Evolutionary conservation across 305 asterid genomes (phyloP), one percentile per base, ranked within the genome.

Genomic region (Fraxinus dipetala): DNA sequence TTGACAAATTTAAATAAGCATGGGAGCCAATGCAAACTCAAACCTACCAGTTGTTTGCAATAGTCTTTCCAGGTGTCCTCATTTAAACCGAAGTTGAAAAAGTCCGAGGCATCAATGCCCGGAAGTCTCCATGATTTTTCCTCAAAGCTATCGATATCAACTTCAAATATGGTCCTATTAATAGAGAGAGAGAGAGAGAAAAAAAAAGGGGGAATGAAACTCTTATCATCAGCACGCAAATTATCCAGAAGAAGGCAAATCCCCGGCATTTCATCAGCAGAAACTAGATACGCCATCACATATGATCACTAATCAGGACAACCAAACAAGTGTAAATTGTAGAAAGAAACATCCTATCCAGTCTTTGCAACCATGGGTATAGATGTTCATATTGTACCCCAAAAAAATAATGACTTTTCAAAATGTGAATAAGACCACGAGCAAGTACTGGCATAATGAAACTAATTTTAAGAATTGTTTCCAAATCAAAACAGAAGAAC

Each of bases 1-100:
- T 24, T 34, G 18, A 34, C 24, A 51, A 51, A 73, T 67, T 56
- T 61, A 28, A 59, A 80, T 30, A 69, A 69, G 43, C 36, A 28
- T 69, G 22, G 75, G 43, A 31, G 75, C 38, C 24, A 30, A 70
- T 45, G 16, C 76, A 80, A 67, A 75, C 63, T 79, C 70, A 14
- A 77, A 87, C 92, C 72, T 85, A 96, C 99, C 92, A 94, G 96
- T 83, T 91, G 95, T 88, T 92, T 96, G 95, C 97, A 92, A 87
- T 93, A 94, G 77, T 91, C 97, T 88, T 88, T 96, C 98, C 99
- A 96, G 89, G 93, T 90, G 75, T 94, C 98, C 89, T 94, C 98
- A 38, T 87, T 92, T 87, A 96, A 82, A 56, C 94, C 95, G 32
- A 94, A 96, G 93, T 96, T 96, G 89, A 96, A 96, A 84, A 92